Evolutionary conservation across 2,329 filamentous ascomycete species (phyloP).

Genomic region (Monosporascus cannonballus): DNA sequence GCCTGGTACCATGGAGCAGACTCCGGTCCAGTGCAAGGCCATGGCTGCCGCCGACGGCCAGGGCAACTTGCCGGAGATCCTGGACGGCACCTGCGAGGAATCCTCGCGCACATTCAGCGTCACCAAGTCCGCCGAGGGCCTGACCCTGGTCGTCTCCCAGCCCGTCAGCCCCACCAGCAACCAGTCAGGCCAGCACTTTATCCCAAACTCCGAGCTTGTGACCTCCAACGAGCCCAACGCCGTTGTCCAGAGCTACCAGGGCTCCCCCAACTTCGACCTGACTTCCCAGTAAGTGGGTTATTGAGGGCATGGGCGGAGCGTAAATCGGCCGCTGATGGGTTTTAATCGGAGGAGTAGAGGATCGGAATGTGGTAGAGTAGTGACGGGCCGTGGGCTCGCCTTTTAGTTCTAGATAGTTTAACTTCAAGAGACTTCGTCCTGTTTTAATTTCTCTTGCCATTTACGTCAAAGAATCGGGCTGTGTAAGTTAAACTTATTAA

Average conservation of each 20-base stretch:
- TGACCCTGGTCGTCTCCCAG: constrained; percentile 22
- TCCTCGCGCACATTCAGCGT: constrained; percentile 26
- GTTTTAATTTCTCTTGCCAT: too few relatives aligned
- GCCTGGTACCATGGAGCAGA: constrained; percentile 21
- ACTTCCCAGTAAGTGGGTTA: background rate
- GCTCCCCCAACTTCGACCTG: constrained; percentile 17
- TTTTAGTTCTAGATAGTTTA: too few relatives aligned
- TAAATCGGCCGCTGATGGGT: too few relatives aligned
- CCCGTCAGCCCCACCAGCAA: constrained; percentile 19
- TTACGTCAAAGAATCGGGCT: too few relatives aligned
- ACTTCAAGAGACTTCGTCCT: too few relatives aligned
- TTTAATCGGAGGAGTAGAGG: too few relatives aligned
- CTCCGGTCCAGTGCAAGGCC: constrained; percentile 16
- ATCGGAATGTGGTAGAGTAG: too few relatives aligned
- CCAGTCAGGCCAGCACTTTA: constrained; percentile 20
- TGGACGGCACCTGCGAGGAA: constrained; percentile 19
- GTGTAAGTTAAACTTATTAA: too few relatives aligned
- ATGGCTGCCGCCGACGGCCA: constrained; percentile 11
- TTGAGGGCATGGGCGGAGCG: too few relatives aligned
- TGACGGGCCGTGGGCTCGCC: too few relatives aligned
- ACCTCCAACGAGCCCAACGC: constrained; percentile 19
- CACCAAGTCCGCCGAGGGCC: constrained; percentile 14
- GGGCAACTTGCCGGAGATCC: constrained; percentile 25
- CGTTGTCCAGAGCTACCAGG: constrained; percentile 23
- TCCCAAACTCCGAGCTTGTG: constrained; percentile 19